Evolutionary conservation across 208 protist species (phyloP).

Genomic region (Eutreptiella sp.): DNA sequence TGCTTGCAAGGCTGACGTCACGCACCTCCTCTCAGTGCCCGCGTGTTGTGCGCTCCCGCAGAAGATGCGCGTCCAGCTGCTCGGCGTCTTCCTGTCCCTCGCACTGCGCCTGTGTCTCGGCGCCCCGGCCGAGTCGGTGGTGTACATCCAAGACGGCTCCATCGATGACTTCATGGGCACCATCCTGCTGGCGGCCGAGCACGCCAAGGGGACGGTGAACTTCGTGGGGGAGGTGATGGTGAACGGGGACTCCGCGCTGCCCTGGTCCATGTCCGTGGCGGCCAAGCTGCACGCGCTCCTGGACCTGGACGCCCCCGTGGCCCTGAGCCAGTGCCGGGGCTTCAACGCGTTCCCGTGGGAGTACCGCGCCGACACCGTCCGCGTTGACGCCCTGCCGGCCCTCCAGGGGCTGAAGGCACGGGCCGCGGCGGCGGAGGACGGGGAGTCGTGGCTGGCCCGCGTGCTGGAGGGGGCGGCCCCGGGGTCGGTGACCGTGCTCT

Average conservation of each 20-base stretch:
- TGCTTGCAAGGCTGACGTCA: too few species aligned
- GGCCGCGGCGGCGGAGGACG: background rate
- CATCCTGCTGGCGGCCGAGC: slow-evolving; percentile 10
- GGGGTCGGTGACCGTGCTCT: background rate
- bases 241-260: slow-evolving; percentile 17
- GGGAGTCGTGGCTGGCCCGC: slow-evolving; percentile 1
- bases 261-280: slow-evolving; percentile 1
- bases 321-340: slow-evolving; percentile 10
- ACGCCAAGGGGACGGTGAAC: too few species aligned
- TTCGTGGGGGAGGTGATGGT: slow-evolving; percentile 17
- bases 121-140: too few species aligned
- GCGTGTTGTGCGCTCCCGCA: too few species aligned
- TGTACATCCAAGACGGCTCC: slow-evolving; percentile 12
- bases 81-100: too few species aligned
- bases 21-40: too few species aligned
- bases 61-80: too few species aligned
- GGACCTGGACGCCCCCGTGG: background rate
- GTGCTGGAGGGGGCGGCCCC: background rate
- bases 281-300: slow-evolving; percentile 5
- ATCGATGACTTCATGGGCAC: slow-evolving; percentile 19
- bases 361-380: slow-evolving; percentile 10
- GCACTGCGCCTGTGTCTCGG: too few species aligned
- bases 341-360: slow-evolving; percentile 18
- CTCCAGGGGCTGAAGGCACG: background rate
- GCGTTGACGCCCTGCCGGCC: slow-evolving; percentile 1